These are phyloP conservation scores for Carex parvula DNA, from an alignment of 176 grass and related monocot species.

Conservation along the genomic window DNA sequence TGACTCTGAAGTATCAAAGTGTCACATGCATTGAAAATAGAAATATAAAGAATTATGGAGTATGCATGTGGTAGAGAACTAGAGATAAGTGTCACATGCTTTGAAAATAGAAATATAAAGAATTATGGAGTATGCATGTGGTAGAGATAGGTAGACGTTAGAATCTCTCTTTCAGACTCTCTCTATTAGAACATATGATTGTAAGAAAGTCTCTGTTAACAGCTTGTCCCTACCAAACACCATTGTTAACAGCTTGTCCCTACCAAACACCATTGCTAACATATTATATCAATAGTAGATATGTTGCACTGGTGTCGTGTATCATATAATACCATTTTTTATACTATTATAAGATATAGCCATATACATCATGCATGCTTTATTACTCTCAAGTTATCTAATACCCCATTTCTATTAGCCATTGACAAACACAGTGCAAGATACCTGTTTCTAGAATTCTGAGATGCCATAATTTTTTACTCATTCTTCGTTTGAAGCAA, in stretches of 20 bases:
- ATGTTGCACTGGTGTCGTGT: background rate
- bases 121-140: slow-evolving; percentile 9
- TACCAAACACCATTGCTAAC: slow-evolving; percentile 19
- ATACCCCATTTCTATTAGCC: background rate
- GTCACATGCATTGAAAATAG: slow-evolving; percentile 8
- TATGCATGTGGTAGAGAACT: slow-evolving; percentile 11
- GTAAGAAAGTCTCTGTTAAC: background rate
- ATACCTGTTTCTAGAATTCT: background rate
- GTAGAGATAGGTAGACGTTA: slow-evolving; percentile 12
- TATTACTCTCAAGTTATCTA: background rate
- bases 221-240: slow-evolving; percentile 27
- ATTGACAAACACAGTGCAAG: background rate
- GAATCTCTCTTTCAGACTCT: slow-evolving; percentile 15
- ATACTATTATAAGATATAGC: background rate
- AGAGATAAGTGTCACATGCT: background rate
- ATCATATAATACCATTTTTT: background rate
- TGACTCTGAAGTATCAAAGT: background rate
- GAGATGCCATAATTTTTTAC: background rate
- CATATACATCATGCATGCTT: background rate
- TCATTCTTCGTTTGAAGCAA: background rate
- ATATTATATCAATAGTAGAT: slow-evolving; percentile 17
- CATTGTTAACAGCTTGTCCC: slow-evolving; percentile 1
- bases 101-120: slow-evolving; percentile 4
- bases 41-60: background rate
- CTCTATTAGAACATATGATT: background rate